These are phyloP conservation scores for Mortierella sp. DNA, from an alignment of 371 early-diverging fungal species.

Conservation along the genomic window DNA sequence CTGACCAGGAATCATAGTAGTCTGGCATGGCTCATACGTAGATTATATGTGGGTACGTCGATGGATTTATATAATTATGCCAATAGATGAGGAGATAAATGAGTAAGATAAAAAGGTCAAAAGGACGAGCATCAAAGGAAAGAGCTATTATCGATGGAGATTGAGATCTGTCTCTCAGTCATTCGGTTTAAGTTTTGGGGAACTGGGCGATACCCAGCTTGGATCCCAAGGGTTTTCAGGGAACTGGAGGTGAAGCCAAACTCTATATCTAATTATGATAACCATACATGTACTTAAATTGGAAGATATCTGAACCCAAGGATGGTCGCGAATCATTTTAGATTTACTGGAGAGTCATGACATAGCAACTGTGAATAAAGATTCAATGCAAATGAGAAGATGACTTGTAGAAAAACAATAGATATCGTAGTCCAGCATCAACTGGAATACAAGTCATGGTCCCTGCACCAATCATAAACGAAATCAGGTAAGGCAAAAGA, in stretches of 20 bases:
- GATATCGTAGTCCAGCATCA: neutral
- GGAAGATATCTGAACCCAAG: conserved; percentile 28
- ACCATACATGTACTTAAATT: neutral
- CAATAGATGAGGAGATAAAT: neutral
- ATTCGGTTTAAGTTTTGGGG: neutral
- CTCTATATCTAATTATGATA: neutral
- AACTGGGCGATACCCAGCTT: neutral
- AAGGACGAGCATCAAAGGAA: neutral
- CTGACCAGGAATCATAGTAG: conserved; percentile 54
- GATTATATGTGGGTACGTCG: neutral
- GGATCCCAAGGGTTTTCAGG: neutral
- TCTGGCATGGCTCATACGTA: conserved; percentile 26
- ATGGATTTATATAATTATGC: neutral
- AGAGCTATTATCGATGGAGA: neutral
- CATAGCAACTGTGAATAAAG: neutral
- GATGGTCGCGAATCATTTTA: conserved; percentile 20
- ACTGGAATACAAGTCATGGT: conserved; percentile 10
- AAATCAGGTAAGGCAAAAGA: neutral
- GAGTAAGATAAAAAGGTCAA: neutral
- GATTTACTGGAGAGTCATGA: neutral
- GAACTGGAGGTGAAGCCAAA: neutral
- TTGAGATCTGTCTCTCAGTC: neutral
- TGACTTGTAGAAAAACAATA: neutral
- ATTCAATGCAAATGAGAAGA: neutral
- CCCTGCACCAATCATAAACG: neutral